These are phyloP conservation scores for Lanmaoa pseudosensibilis DNA, from an alignment of 768 basidiomycete species.

Conservation along the genomic window DNA sequence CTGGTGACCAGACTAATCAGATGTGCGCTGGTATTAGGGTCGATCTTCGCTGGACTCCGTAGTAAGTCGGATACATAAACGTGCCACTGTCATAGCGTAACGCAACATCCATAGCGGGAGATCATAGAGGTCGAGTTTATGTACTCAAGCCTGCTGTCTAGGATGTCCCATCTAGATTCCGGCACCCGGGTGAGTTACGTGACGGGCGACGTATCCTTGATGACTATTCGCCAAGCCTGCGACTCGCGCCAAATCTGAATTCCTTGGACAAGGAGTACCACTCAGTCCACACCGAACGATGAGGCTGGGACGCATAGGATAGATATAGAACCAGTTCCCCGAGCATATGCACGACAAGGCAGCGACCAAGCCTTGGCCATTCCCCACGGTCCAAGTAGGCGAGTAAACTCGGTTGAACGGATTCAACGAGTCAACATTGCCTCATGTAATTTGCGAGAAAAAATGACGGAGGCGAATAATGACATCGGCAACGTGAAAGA, in stretches of 20 bases:
- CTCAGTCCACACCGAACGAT: too few relatives aligned
- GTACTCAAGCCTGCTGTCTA: neutral
- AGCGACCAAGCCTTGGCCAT: neutral
- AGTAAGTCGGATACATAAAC: too few relatives aligned
- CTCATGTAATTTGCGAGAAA: neutral
- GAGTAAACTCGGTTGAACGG: too few relatives aligned
- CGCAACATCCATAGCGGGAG: too few relatives aligned
- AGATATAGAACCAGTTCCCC: neutral
- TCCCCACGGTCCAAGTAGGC: neutral
- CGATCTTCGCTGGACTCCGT: too few relatives aligned
- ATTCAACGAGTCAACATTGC: neutral
- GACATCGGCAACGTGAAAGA: neutral
- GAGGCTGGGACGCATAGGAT: neutral
- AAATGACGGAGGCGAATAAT: neutral
- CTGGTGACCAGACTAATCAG: too few relatives aligned
- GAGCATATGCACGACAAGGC: neutral
- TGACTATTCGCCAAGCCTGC: neutral
- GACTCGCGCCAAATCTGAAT: too few relatives aligned
- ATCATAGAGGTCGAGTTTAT: neutral
- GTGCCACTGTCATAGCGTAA: too few relatives aligned
- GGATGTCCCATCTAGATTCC: neutral
- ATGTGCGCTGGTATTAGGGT: too few relatives aligned
- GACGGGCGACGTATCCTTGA: neutral
- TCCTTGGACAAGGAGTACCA: too few relatives aligned
- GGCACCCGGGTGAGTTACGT: neutral